A percentile compares a stretch with the other conserved stretches of the same genome.
These are phyloP conservation scores for Mycena floridula DNA, from an alignment of 768 basidiomycete genomes.

Conservation along the genomic window DNA sequence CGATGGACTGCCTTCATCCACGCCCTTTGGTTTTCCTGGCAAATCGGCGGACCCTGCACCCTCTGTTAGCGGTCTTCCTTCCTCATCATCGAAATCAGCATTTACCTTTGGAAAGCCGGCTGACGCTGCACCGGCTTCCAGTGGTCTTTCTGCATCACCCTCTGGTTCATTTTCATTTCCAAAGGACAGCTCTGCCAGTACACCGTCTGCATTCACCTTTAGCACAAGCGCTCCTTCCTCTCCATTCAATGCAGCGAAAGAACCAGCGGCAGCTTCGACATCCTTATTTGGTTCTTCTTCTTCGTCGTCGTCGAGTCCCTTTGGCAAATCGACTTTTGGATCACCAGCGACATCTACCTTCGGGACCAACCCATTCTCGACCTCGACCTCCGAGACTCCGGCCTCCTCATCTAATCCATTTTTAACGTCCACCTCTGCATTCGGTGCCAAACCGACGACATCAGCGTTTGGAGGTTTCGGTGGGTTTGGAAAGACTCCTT, in stretches of 20 bases:
- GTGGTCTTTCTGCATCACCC: neutral
- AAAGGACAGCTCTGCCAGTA: neutral
- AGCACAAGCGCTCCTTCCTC: no score
- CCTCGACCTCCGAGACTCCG: no score
- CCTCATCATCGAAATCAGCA: conserved; percentile 5
- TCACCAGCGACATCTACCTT: neutral
- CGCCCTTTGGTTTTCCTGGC: conserved; percentile 20
- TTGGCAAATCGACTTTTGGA: conserved; percentile 6
- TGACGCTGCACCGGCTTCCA: conserved; percentile 8
- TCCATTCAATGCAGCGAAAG: neutral
- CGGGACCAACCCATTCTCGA: neutral
- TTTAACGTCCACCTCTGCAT: conserved; percentile 3
- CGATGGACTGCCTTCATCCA: neutral
- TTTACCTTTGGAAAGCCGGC: no score
- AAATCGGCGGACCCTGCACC: neutral
- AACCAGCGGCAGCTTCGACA: neutral
- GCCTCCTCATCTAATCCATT: conserved; percentile 5
- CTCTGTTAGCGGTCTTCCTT: conserved; percentile 6
- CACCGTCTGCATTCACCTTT: conserved; percentile 6
- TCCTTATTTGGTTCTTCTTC: conserved; percentile 6
- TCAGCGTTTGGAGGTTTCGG: conserved; percentile 20
- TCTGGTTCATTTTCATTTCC: conserved; percentile 4
- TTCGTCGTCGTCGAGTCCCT: conserved; percentile 4
- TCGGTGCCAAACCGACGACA: conserved; percentile 1
- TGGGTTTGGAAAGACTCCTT: conserved; percentile 18